Evolutionary conservation across 495 filamentous ascomycete genomes (phyloP), one percentile per base, ranked within the genome.

Genomic region (Trichoderma erinaceum): DNA sequence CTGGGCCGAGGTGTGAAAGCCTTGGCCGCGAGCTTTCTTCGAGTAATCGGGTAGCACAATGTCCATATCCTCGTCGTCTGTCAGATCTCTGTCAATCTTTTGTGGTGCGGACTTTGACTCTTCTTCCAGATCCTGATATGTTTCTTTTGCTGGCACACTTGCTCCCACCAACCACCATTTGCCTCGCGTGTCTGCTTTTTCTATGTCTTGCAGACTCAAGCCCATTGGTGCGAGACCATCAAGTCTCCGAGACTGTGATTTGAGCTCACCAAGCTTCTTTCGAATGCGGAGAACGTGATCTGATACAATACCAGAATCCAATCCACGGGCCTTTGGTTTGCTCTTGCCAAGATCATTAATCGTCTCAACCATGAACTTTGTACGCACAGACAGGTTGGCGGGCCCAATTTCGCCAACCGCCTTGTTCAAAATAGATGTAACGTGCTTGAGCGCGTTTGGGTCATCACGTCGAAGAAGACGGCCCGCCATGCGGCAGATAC

Each of bases 81-180:
- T 75, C 44, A 72, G 64, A 65, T 69, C 71, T 38, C 73, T 70
- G 68, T 79, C 67, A 69, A 75, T 74, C 27, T 75, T 70, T 18
- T 61, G 15, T 1, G 56, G 3, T 4, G 27, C 27, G 12, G 56
- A 18, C 13, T 10, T 32, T 4, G 72, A 68, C 10, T 77, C 69
- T 65, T 67, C 69, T 6, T 76, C 73, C 2, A 8, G 1, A 69
- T 41, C 75, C 71, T 41, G 74, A 18, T 68, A 21, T 4, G 41
- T 38, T 4, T 46, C 43, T 23, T 50, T 66, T 16, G 65, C 41
- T 25, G 65, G 65, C 8, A 66, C 65, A 48, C 92, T 96, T 15
- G 94, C 93, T 58, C 95, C 94, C 29, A 97, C 89, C 44, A 98
- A 85, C 95, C 95, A 98, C 96, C 95, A 98, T 81, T 97, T 97